These are phyloP conservation scores for Lepidopterella palustris DNA, from an alignment of 495 filamentous ascomycete species.

Conservation along the genomic window DNA sequence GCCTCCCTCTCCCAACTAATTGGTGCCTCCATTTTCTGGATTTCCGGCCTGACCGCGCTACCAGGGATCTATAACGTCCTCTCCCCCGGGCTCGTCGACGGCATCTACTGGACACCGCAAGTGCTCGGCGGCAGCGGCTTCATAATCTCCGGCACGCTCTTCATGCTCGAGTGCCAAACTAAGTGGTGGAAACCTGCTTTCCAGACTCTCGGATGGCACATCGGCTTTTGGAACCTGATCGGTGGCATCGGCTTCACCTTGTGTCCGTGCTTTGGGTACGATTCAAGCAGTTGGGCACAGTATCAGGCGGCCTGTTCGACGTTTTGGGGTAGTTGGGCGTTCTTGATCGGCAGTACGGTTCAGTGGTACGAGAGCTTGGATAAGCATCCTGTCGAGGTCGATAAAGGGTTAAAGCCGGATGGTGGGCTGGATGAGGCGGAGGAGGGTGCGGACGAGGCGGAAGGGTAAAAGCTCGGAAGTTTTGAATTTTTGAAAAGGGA, in stretches of 20 bases:
- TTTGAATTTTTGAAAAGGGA: too few species aligned
- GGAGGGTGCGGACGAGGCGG: too few species aligned
- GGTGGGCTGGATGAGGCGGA: neutral
- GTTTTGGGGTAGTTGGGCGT: constrained; percentile 66
- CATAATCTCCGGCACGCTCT: constrained; percentile 52
- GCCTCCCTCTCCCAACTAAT: constrained; percentile 55
- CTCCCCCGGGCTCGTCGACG: constrained; percentile 44
- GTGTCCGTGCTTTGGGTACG: constrained; percentile 56
- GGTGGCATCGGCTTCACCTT: constrained; percentile 64
- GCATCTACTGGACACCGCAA: constrained; percentile 62
- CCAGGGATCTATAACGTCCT: constrained; percentile 51
- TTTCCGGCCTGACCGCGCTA: constrained; percentile 58
- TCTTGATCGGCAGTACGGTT: constrained; percentile 56
- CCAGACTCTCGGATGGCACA: constrained; percentile 55
- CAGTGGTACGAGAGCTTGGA: constrained; percentile 61
- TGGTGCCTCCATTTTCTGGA: constrained; percentile 63
- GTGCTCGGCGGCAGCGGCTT: constrained; percentile 61
- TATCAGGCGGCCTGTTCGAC: constrained; percentile 55
- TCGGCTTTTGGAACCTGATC: constrained; percentile 52
- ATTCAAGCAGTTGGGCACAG: constrained; percentile 42
- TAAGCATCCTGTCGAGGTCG: constrained; percentile 51
- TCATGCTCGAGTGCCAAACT: constrained; percentile 64
- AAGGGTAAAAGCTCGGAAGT: too few species aligned
- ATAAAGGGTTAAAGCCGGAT: neutral
- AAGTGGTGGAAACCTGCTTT: constrained; percentile 59